Evolutionary conservation across 163 green algal species (phyloP), one percentile per base, ranked within the genome.

Genomic region (Scenedesmus sp.): DNA sequence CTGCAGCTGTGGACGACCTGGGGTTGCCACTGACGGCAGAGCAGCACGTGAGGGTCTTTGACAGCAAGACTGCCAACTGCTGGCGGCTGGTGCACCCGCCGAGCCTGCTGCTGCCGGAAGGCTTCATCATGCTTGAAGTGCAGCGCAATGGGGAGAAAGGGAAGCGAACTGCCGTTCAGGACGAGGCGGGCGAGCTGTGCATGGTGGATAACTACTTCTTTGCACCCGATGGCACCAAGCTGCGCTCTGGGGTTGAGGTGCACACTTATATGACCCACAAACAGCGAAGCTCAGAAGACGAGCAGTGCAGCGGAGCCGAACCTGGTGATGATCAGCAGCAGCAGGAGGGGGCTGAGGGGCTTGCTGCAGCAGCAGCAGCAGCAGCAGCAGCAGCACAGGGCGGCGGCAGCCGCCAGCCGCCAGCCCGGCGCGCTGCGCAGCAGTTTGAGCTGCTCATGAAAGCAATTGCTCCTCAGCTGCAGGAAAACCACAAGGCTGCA

Each of bases 351-450:
- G 73, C 16, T 54, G 1, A 55, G 34, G 73, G 23, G 57, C 6
- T 10, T 84, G 8, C 16, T 70, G 54, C 55, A 73, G 54, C 54
- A 87, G 82, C 82, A 54, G 82, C 26, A 46, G 15, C 4, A 62
- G 77, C 34, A 59, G 82, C 82, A n/a, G 82, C 82, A 87, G 82
- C 15, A 87, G 26, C 59, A 79, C 84, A 89, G 46, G 20, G 23
- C 4, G 5, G 34, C 56, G 46, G 84, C 18, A 82, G 26, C 26
- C 13, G 34, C 13, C 54, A 87, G 18, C 26, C 9, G 52, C 15
- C 55, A 52, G 82, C 82, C 12, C 10, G 54, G 54, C 54, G 15
- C 6, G 16, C 54, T 70, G 18, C 60, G 26, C 82, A 67, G 82
- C 82, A 87, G 55, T n/a, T 70, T 46, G 74, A n/a, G 3, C 5